These are phyloP conservation scores for Vigna nakashimae DNA, from an alignment of 306 rosid genomes.

Conservation along the genomic window DNA sequence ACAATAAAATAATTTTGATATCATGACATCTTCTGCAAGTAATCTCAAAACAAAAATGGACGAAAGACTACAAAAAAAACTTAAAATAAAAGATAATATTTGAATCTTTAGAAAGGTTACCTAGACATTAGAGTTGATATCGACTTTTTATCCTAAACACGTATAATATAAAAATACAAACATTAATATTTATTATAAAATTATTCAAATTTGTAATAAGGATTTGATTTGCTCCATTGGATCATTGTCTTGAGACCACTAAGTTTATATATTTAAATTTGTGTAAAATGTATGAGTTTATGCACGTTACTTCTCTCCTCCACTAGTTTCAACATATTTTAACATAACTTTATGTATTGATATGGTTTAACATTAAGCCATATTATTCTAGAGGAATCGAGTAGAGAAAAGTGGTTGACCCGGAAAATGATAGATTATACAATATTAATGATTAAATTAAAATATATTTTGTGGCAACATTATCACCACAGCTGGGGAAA, in stretches of 20 bases:
- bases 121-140: no score
- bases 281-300: no score
- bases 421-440: not conserved
- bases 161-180: no score
- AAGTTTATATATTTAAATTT: not conserved
- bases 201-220: not conserved
- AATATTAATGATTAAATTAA: not conserved
- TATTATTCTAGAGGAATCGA: not conserved
- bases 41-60: rapidly evolving
- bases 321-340: no score
- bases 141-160: rapidly evolving
- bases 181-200: no score
- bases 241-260: not conserved
- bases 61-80: no score
- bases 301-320: no score
- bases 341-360: not conserved
- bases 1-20: no score
- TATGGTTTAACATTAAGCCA: not conserved
- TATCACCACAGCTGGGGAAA: constrained; percentile 2
- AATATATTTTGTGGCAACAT: not conserved
- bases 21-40: no score
- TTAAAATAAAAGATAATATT: no score
- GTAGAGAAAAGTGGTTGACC: constrained; percentile 25
- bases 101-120: rapidly evolving
- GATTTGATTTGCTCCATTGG: not conserved